Evolutionary conservation across 768 basidiomycete species (phyloP), one percentile per base, ranked within the genome.

Genomic region (Cyclocybe aegerita): DNA sequence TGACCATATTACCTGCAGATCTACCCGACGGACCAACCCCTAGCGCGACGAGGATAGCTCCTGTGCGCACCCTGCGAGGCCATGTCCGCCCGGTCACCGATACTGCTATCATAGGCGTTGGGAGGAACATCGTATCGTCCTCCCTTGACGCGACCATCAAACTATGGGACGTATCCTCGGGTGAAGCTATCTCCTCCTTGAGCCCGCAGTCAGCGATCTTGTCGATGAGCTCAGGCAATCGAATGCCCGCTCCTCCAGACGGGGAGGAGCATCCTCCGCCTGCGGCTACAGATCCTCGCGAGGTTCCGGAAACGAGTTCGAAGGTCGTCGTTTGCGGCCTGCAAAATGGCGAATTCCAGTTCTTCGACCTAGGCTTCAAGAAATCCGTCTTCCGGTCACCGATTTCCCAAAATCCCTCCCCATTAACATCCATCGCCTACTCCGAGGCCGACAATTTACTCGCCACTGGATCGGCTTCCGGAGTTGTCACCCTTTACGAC

Each of bases 101-200:
- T 4, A 78, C 79, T 0, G 75, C 73, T 1, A 88, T 92, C 55
- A 70, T 92, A 36, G 78, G 79, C 0, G 72, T 79, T 2, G 90
- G 90, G 0, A 77, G 81, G 16, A 83, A 84, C 57, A 65, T 93
- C 43, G 59, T 93, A 5, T 87, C 86, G 8, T 70, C 78, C 4
- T 80, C 84, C 0, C 81, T 83, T 49, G 90, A 93, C 62, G 80
- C 82, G 2, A 85, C 84, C 0, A 60, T 90, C 16, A 76, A 82
- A 42, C 69, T 90, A 3, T 91, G 90, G 90, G 85, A 90, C 54
- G 80, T 90, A 7, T 75, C 81, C 2, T 70, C 73, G 7, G 79
- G 78, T 2, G 64, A 71, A 15, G 72, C 76, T 50, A 73, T 83
- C 7, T 62, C 73, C 8, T 69, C 78, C 9, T 53, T 87, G 43